These are phyloP conservation scores for Talaromyces marneffei DNA, from an alignment of 2,329 filamentous ascomycete genomes.

Conservation along the genomic window DNA sequence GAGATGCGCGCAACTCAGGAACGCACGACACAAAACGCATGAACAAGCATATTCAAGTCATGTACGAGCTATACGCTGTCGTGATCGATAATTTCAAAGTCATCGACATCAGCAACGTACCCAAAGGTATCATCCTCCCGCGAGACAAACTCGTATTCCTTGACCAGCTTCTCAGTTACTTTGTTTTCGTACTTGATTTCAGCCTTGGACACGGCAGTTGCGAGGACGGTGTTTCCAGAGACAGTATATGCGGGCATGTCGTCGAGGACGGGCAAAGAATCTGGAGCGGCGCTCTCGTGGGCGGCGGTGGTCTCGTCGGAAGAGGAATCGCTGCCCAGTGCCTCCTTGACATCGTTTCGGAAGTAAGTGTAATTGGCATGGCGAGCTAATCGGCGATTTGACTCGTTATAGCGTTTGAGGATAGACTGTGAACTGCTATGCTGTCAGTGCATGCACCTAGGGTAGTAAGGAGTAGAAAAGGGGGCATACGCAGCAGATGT, in stretches of 20 bases:
- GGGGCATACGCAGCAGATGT: slow-evolving; percentile 2
- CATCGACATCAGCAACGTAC: slow-evolving; percentile 31
- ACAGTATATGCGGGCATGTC: slow-evolving; percentile 51
- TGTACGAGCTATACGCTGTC: slow-evolving; percentile 21
- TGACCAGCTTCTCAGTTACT: slow-evolving; percentile 56
- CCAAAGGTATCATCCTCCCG: slow-evolving; percentile 30
- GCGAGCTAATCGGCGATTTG: slow-evolving; percentile 17
- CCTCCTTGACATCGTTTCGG: slow-evolving; percentile 30
- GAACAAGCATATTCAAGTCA: not conserved
- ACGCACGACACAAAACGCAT: not conserved
- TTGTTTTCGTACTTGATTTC: slow-evolving; percentile 56
- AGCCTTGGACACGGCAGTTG: slow-evolving; percentile 51
- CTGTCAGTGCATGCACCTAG: slow-evolving; percentile 13
- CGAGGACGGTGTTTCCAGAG: slow-evolving; percentile 52
- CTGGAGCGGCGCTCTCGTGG: slow-evolving; percentile 37
- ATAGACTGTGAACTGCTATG: not conserved
- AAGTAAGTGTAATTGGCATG: slow-evolving; percentile 23
- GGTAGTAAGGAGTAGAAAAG: slow-evolving; percentile 13
- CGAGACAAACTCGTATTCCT: slow-evolving; percentile 54
- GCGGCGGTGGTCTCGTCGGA: slow-evolving; percentile 35
- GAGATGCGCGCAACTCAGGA: not conserved
- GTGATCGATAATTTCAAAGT: slow-evolving; percentile 39
- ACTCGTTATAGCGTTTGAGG: slow-evolving; percentile 15
- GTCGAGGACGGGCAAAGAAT: slow-evolving; percentile 44
- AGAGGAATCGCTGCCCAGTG: slow-evolving; percentile 28